These are phyloP conservation scores for Nakazawaea ernobii DNA, from an alignment of 805 yeast genomes.

Conservation along the genomic window DNA sequence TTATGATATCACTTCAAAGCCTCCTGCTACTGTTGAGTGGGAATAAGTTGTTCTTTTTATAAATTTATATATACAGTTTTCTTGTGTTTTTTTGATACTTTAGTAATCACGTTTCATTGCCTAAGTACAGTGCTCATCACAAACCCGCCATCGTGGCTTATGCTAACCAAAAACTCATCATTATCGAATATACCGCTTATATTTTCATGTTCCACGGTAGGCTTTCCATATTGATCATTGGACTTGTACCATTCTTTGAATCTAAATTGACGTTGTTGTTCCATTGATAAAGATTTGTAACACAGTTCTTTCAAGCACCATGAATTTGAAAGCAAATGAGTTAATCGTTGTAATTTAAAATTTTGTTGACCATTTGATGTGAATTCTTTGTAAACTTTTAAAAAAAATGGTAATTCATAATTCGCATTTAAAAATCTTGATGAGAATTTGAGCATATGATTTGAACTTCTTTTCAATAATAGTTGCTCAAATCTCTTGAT, in stretches of 20 bases:
- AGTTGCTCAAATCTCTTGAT: conserved; percentile 2
- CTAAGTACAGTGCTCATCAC: conserved; percentile 48
- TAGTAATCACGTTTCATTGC: conserved; percentile 11
- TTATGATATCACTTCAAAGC: conserved; percentile 97
- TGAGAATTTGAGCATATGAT: conserved; percentile 1
- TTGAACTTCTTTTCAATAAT: background rate
- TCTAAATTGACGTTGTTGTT: conserved; percentile 44
- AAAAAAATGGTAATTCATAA: conserved; percentile 2
- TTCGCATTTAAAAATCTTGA: background rate
- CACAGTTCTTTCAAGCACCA: conserved; percentile 80
- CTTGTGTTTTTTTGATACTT: background rate
- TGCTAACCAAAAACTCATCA: conserved; percentile 47
- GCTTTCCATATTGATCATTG: conserved; percentile 34
- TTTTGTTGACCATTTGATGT: background rate
- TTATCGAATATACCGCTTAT: conserved; percentile 16
- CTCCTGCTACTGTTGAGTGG: conserved; percentile 99
- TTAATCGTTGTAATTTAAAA: background rate
- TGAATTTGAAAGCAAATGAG: conserved; percentile 40
- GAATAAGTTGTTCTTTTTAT: conserved; percentile 45
- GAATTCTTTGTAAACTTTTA: background rate
- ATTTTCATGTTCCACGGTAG: conserved; percentile 30
- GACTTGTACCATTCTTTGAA: conserved; percentile 58
- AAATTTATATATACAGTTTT: background rate
- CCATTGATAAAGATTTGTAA: conserved; percentile 48
- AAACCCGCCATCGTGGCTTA: conserved; percentile 63